Evolutionary conservation across 2,329 filamentous ascomycete genomes (phyloP).

Genomic region (Penicillium sp.): DNA sequence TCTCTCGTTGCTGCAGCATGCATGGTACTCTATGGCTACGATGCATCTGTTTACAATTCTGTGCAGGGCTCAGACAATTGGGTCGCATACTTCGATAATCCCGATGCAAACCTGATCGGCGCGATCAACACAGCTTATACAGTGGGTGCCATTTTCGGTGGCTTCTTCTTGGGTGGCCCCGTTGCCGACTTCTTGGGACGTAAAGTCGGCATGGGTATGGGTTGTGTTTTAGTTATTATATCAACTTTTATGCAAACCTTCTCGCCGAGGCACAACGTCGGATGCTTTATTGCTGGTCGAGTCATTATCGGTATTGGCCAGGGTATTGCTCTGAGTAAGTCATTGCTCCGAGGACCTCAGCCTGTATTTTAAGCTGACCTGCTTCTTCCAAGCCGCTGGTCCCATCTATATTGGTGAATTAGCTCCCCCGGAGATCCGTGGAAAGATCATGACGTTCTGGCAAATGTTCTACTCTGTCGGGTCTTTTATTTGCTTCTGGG

Average conservation of each 20-base stretch:
- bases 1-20: constrained; percentile 72
- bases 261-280: constrained; percentile 63
- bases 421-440: constrained; percentile 66
- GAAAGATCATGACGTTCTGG: constrained; percentile 72
- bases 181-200: constrained; percentile 66
- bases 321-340: constrained; percentile 66
- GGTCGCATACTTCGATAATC: constrained; percentile 65
- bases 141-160: constrained; percentile 71
- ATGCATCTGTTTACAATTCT: constrained; percentile 75
- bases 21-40: constrained; percentile 77
- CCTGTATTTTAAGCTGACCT: constrained; percentile 4
- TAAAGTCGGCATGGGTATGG: constrained; percentile 67
- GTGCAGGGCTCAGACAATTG: constrained; percentile 71
- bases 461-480: constrained; percentile 71
- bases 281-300: constrained; percentile 70
- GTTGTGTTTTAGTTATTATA: constrained; percentile 68
- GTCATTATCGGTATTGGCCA: constrained; percentile 73
- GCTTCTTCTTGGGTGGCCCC: constrained; percentile 72
- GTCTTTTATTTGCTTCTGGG: constrained; percentile 69
- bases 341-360: neutral
- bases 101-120: constrained; percentile 52
- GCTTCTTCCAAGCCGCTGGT: constrained; percentile 57
- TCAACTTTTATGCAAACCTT: constrained; percentile 73
- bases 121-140: constrained; percentile 72
- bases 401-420: constrained; percentile 75